phyloP scores from a whole-genome alignment of 257 asterid genomes.

The Mitragyna speciosa region DNA sequence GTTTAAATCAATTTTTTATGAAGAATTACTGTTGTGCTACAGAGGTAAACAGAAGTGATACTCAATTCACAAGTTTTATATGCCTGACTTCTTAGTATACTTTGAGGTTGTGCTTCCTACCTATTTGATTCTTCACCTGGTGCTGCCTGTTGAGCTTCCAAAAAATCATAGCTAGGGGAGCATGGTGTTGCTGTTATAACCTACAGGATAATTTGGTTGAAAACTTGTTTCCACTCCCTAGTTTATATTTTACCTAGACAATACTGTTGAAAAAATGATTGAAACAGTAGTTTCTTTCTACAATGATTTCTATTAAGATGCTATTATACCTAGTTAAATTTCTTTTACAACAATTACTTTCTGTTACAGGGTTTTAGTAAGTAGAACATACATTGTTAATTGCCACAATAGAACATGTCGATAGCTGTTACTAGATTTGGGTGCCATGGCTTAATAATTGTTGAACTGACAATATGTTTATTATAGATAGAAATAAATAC shows the following conservation, averaged over 20 bases:
- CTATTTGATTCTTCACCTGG: not conserved
- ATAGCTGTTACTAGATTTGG: not conserved
- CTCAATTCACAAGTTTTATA: not conserved
- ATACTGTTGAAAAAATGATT: not conserved
- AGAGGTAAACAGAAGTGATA: not conserved
- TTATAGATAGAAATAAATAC: not conserved
- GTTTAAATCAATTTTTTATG: not conserved
- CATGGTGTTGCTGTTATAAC: not conserved
- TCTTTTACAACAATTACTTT: not conserved
- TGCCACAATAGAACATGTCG: not conserved
- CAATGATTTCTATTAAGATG: too few species aligned
- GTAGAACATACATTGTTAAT: not conserved
- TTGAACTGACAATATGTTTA: not conserved
- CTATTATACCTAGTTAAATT: too few species aligned
- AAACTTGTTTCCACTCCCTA: not conserved
- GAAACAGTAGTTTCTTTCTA: too few species aligned
- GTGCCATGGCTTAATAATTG: not conserved
- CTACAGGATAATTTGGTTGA: conserved; percentile 1
- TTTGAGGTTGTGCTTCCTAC: not conserved
- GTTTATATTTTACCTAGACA: not conserved
- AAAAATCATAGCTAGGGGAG: not conserved
- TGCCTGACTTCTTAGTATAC: not conserved
- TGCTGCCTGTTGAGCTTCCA: not conserved
- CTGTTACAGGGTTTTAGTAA: not conserved
- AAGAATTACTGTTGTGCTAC: not conserved